Base-by-base conservation (phyloP, 2,329 filamentous ascomycete species). In the Metarhizium anisopliae region DNA sequence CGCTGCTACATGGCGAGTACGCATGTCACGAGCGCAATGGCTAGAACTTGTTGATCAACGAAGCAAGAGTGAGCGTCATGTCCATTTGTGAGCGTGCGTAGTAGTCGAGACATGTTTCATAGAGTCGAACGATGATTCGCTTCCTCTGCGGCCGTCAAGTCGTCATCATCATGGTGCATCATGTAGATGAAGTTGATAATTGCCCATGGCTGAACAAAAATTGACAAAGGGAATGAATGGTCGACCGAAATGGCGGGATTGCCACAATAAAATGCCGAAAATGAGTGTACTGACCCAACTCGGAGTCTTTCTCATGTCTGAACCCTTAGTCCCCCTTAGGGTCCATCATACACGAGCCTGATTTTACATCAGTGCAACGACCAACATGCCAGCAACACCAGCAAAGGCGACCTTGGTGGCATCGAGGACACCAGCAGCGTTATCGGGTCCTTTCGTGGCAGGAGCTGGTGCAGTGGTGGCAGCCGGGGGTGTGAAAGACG, bases 301-400 rank as follows among this genome's bases (percentile, higher is more conserved):
- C 18, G 8, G 47, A 7, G 6, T 11, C 42, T 11, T 3, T 14
- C 7, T 50, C 25, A 35, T 30, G 45, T 14, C 25, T 7, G 8
- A 10, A 14, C 32, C 4, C 13, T 38, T 45, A 6, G 30, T n/a
- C 8, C 35, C 18, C 25, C 32, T n/a, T 10, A 2, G 20, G n/a
- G n/a, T 5, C 29, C 29, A 29, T 29, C 2, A 6, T 30, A 16
- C 20, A 13, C 5, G 20, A 10, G 25, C 30, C n/a, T n/a, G 25
- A 6, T 51, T 25, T 74, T 80, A 84, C 65, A 83, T 68, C 56
- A 83, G 59, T n/a, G 73, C 77, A 16, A 74, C 74, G 50, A 72
- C 72, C n/a, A 78, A 64, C 61, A 80, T 73, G 54, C 77, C 79
- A 47, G 74, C 74, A 50, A 80, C 63, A 53, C 76, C 79, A n/a